These are phyloP conservation scores for Candida peoriensis DNA, from an alignment of 805 yeast species.

Conservation along the genomic window DNA sequence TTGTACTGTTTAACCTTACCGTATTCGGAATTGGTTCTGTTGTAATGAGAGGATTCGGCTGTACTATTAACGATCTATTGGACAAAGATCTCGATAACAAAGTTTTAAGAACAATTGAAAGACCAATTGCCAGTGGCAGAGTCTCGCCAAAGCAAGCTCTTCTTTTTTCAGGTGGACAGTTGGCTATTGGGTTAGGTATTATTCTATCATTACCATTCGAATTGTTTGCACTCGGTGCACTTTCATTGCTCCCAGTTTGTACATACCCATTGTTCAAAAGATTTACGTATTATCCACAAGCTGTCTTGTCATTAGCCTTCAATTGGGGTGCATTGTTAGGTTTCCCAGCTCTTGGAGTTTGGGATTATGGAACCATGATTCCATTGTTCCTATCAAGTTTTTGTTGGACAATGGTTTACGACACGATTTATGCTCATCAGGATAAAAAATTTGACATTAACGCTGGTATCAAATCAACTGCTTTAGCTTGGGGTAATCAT, in stretches of 20 bases:
- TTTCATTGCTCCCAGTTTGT: conserved; percentile 72
- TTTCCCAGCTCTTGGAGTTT: conserved; percentile 91
- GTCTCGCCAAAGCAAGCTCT: conserved; percentile 68
- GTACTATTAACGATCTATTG: conserved; percentile 87
- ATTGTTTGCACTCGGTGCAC: conserved; percentile 79
- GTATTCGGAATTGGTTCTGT: conserved; percentile 81
- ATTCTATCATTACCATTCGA: conserved; percentile 69
- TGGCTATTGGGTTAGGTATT: conserved; percentile 67
- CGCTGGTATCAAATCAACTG: conserved; percentile 94
- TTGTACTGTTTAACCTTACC: conserved; percentile 56
- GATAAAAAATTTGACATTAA: conserved; percentile 82
- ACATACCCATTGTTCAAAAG: conserved; percentile 92
- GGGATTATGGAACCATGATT: conserved; percentile 69
- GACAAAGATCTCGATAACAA: conserved; percentile 80
- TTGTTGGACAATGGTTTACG: conserved; percentile 94
- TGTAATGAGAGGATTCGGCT: conserved; percentile 96
- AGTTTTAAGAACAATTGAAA: conserved; percentile 80
- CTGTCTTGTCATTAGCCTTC: conserved; percentile 72
- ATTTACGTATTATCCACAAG: conserved; percentile 94
- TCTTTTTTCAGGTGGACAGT: conserved; percentile 66
- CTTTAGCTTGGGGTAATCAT: conserved; percentile 85
- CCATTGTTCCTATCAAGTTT: conserved; percentile 74
- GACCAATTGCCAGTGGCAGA: conserved; percentile 92
- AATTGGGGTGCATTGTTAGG: conserved; percentile 95
- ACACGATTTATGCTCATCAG: conserved; percentile 96